Evolutionary conservation across 441 rosid species (phyloP).

Genomic region (Flueggea neowawraea): DNA sequence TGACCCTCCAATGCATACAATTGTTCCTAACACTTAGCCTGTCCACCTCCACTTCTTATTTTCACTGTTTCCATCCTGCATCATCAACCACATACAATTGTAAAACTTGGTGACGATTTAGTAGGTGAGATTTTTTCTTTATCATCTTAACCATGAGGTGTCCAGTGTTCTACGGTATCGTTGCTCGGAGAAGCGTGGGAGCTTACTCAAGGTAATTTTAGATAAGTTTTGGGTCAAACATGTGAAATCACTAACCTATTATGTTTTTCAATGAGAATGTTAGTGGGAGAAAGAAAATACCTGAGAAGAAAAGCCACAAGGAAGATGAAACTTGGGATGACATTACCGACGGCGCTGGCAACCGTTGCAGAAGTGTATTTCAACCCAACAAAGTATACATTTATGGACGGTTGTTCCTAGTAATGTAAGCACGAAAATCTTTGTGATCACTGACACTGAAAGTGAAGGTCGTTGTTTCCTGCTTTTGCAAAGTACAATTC

Average conservation of each 20-base stretch:
- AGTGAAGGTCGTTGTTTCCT: slow-evolving; percentile 35
- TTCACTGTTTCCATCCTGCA: slow-evolving; percentile 45
- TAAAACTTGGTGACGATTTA: no score
- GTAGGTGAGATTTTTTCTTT: no score
- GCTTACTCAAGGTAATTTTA: no score
- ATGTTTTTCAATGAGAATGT: neutral
- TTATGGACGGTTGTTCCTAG: slow-evolving; percentile 40
- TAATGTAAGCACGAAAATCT: no score
- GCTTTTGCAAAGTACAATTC: neutral
- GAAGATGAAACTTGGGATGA: slow-evolving; percentile 39
- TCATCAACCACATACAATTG: neutral
- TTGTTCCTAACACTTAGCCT: slow-evolving; percentile 36
- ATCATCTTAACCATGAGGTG: no score
- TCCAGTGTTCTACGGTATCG: no score
- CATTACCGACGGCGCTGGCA: slow-evolving; percentile 44
- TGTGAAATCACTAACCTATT: no score
- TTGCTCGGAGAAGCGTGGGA: no score
- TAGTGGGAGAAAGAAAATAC: slow-evolving; percentile 7
- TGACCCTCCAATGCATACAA: slow-evolving; percentile 35
- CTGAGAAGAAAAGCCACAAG: slow-evolving; percentile 35
- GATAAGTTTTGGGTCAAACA: no score
- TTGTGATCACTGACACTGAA: slow-evolving; percentile 18
- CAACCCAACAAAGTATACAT: slow-evolving; percentile 34
- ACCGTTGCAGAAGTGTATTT: slow-evolving; percentile 37
- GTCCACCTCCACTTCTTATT: slow-evolving; percentile 23